Conservation (phyloP, 352 stramenopile species). For the Thalassiosira livingstoniorum region DNA sequence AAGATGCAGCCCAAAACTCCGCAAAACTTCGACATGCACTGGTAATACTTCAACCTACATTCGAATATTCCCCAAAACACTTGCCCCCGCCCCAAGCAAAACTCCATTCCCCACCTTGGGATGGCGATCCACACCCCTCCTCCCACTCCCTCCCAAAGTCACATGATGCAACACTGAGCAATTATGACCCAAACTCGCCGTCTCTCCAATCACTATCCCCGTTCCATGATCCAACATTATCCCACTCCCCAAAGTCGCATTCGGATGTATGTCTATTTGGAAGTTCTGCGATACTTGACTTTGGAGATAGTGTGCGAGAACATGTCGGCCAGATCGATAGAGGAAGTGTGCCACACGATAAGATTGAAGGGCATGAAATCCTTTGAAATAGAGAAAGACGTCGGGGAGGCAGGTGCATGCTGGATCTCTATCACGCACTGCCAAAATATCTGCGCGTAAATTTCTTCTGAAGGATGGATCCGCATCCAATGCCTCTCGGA, state of each 20-base stretch:
- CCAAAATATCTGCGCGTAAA: constrained; percentile 69
- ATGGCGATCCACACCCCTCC: constrained; percentile 84
- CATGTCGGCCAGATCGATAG: constrained; percentile 61
- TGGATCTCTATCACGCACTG: constrained; percentile 78
- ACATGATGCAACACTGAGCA: constrained; percentile 87
- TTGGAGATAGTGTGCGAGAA: constrained; percentile 75
- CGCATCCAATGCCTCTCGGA: constrained; percentile 66
- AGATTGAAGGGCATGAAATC: constrained; percentile 78
- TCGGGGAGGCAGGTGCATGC: constrained; percentile 75
- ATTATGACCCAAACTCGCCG: constrained; percentile 84
- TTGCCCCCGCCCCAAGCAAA: constrained; percentile 81
- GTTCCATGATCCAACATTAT: constrained; percentile 81
- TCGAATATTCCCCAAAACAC: constrained; percentile 79
- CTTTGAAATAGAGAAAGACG: constrained; percentile 84
- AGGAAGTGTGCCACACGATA: constrained; percentile 76
- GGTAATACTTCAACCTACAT: too few relatives aligned
- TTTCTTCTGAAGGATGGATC: constrained; percentile 50
- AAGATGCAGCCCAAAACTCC: too few relatives aligned
- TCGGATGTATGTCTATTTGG: constrained; percentile 84
- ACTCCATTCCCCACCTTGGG: constrained; percentile 83
- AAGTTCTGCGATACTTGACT: constrained; percentile 78
- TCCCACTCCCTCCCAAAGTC: constrained; percentile 85
- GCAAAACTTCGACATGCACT: too few relatives aligned
- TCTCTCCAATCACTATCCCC: constrained; percentile 88
- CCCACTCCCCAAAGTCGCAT: constrained; percentile 65